Evolutionary conservation across 2,329 filamentous ascomycete species (phyloP).

Genomic region (Aspergillus ibericus): DNA sequence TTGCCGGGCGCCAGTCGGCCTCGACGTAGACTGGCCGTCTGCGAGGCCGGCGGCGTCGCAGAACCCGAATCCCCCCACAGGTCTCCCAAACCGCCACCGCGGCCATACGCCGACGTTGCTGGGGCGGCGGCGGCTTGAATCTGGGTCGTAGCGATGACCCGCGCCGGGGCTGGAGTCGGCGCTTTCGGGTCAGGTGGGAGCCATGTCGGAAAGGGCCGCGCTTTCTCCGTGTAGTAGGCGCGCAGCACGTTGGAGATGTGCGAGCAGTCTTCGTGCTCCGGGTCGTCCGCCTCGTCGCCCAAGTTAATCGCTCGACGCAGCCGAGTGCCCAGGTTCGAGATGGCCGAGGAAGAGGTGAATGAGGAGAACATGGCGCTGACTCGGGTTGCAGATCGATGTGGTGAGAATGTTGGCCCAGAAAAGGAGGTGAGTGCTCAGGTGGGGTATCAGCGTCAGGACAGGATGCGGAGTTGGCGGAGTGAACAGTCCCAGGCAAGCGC

Average conservation of each 20-base stretch:
- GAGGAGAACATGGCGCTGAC: constrained; percentile 62
- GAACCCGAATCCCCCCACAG: constrained; percentile 55
- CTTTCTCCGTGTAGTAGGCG: constrained; percentile 89
- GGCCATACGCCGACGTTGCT: constrained; percentile 30
- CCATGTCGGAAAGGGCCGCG: constrained; percentile 77
- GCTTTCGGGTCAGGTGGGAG: constrained; percentile 86
- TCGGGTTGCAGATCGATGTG: not conserved
- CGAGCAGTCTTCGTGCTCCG: constrained; percentile 73
- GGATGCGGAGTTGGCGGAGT: constrained; percentile 18
- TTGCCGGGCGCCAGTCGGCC: constrained; percentile 26
- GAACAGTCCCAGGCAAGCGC: not conserved
- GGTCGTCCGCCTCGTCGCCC: constrained; percentile 45
- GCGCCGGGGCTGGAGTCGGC: constrained; percentile 52
- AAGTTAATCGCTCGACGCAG: constrained; percentile 53
- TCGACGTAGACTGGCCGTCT: constrained; percentile 42
- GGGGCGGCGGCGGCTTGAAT: constrained; percentile 45
- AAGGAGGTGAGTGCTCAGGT: constrained; percentile 12
- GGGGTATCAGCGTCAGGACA: constrained; percentile 14
- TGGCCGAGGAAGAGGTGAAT: constrained; percentile 46
- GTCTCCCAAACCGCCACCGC: constrained; percentile 53
- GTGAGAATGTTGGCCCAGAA: not conserved
- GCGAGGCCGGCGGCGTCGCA: constrained; percentile 29
- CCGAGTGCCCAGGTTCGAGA: constrained; percentile 57
- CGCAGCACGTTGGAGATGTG: constrained; percentile 92
- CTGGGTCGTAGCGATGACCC: constrained; percentile 53